A percentile compares a stretch with the other conserved stretches of the same genome.
Evolutionary conservation across 768 basidiomycete species (phyloP).

Genomic region (Amanita rimosa): DNA sequence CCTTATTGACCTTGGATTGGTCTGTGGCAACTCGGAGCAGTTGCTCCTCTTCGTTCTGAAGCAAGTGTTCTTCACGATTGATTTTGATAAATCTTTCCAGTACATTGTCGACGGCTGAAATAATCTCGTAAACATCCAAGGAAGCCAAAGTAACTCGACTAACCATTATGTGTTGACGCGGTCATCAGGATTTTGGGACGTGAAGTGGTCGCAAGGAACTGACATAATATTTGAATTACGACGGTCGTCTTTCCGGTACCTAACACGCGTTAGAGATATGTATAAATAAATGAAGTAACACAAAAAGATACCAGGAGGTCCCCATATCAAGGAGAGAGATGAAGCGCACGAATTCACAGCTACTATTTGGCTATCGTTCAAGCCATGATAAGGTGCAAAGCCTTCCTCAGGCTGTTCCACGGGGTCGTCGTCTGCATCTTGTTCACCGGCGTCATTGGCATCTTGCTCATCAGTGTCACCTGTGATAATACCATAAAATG

Average conservation of each 20-base stretch:
- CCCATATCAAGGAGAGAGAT: slow-evolving; percentile 52
- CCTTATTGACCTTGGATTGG: slow-evolving; percentile 46
- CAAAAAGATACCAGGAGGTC: slow-evolving; percentile 40
- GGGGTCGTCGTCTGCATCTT: not conserved
- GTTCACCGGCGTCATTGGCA: not conserved
- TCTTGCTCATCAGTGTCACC: slow-evolving; percentile 8
- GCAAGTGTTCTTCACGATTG: slow-evolving; percentile 31
- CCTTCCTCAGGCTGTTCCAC: not conserved
- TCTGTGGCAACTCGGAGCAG: slow-evolving; percentile 65
- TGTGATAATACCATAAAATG: slow-evolving; percentile 38
- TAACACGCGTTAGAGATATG: slow-evolving; percentile 11
- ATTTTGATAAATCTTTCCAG: slow-evolving; percentile 46
- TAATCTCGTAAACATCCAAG: not conserved
- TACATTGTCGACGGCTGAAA: slow-evolving; percentile 59
- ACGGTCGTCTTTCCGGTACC: slow-evolving; percentile 69
- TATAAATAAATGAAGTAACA: not conserved
- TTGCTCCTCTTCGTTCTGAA: slow-evolving; percentile 30
- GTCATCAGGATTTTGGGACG: slow-evolving; percentile 50
- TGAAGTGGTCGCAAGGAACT: slow-evolving; percentile 18
- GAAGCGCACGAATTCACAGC: slow-evolving; percentile 36
- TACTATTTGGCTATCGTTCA: slow-evolving; percentile 45
- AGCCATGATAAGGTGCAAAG: slow-evolving; percentile 7
- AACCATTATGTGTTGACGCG: slow-evolving; percentile 62
- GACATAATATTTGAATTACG: slow-evolving; percentile 46
- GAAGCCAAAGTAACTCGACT: not conserved